Base-by-base conservation (phyloP, 148 eudicot genomes). In the Rhododendron ferrugineum region DNA sequence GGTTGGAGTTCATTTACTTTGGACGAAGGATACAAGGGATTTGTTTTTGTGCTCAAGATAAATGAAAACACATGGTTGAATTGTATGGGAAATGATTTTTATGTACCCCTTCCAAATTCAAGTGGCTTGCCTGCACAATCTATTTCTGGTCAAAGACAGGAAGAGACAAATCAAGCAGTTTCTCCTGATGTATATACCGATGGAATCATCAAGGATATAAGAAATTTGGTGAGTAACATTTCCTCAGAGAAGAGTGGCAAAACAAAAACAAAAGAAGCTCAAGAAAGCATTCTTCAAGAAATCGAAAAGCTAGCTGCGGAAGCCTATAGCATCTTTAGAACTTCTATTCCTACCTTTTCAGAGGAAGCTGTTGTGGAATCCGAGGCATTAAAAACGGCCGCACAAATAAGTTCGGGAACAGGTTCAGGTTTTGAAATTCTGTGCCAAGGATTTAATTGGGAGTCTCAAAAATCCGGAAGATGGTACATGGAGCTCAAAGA, bases 361-460 rank as follows among this genome's bases (percentile, higher is more conserved):
- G 93, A 92, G 84, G 91, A 60, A 85, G 88, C 81, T 80, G 74
- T 73, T n/a, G 22, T 76, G 28, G 99, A 92, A 88, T 28, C 77
- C 56, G 94, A 89, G 89, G 92, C 82, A 66, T n/a, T 74, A 74
- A 62, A 66, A 85, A 89, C 90, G 68, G 82, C 91, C 47, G 81
- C 72, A 49, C 83, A 87, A 60, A 90, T 94, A 85, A 49, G 72
- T 82, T 92, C 98, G 28, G 98, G 96, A 73, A 97, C 98, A 82
- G 98, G 99, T 78, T 85, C 98, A n/a, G 99, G 99, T 30, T 92
- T 52, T 84, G 98, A 97, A 86, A 91, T 97, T 86, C 77, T 95
- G 56, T 94, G 95, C 91, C 99, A 97, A 89, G 99, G 98, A 82
- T 97, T 97, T 87, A 95, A 97, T 52, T 95, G 99, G 99, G 98